Conservation (phyloP, 75 land plant genomes). For the Pseudotsuga menziesii region DNA sequence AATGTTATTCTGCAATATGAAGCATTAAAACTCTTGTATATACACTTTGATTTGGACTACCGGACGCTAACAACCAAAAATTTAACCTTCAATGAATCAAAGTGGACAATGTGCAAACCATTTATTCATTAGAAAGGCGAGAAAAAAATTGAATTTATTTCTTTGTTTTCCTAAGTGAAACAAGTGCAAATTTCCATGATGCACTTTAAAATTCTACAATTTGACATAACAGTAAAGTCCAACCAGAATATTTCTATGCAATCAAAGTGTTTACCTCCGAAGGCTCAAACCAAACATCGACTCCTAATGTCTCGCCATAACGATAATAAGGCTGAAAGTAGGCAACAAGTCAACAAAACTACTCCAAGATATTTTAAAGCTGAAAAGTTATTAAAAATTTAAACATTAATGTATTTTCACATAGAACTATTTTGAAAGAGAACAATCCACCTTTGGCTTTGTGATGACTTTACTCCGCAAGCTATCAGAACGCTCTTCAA, state of each 20-base stretch:
- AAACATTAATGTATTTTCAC: neutral
- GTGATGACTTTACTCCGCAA: conserved; percentile 76
- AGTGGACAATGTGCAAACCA: too few species aligned
- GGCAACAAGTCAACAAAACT: conserved; percentile 9
- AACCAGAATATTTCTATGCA: neutral
- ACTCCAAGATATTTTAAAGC: neutral
- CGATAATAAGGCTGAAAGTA: conserved; percentile 77
- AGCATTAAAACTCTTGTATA: too few species aligned
- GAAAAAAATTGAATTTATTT: too few species aligned
- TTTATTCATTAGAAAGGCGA: too few species aligned
- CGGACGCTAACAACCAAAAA: too few species aligned
- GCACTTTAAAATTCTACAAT: too few species aligned
- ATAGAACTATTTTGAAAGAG: neutral
- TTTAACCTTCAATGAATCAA: too few species aligned
- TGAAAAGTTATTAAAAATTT: neutral
- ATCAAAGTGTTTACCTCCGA: conserved; percentile 56
- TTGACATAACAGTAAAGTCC: too few species aligned
- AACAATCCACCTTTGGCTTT: conserved; percentile 59
- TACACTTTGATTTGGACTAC: too few species aligned
- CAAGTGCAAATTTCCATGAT: too few species aligned
- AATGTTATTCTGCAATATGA: too few species aligned
- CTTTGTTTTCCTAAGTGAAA: too few species aligned
- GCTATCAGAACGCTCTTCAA: conserved; percentile 92
- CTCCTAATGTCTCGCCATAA: conserved; percentile 72
- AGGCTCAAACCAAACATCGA: conserved; percentile 99